Evolutionary conservation across 2,329 filamentous ascomycete species (phyloP).

Genomic region (Zymoseptoria ardabiliae): DNA sequence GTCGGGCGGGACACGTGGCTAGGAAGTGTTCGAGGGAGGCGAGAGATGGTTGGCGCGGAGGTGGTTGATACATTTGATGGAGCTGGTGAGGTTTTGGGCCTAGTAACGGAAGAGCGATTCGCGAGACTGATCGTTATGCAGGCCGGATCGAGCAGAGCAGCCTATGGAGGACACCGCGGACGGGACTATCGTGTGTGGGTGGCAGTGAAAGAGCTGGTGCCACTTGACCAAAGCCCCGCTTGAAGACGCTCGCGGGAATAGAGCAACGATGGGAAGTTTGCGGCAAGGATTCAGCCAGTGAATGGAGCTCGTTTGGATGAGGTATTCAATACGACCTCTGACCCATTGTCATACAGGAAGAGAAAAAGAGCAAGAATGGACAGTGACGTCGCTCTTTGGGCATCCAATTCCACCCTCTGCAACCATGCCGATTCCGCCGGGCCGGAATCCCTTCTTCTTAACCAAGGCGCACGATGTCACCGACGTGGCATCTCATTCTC

Average conservation of each 20-base stretch:
- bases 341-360: neutral
- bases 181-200: too few relatives aligned
- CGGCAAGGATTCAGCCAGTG: too few relatives aligned
- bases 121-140: neutral
- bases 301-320: too few relatives aligned
- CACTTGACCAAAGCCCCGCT: too few relatives aligned
- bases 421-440: neutral
- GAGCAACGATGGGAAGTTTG: too few relatives aligned
- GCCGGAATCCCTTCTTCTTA: neutral
- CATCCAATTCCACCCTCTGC: neutral
- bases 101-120: neutral
- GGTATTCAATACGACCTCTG: too few relatives aligned
- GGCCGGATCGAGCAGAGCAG: too few relatives aligned
- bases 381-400: too few relatives aligned
- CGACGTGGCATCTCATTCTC: neutral
- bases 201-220: too few relatives aligned
- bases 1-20: neutral
- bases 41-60: neutral
- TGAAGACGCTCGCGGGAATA: too few relatives aligned
- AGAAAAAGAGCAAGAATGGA: neutral
- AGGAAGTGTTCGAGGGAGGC: neutral
- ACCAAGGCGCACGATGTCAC: neutral
- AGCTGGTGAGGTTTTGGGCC: neutral
- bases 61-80: neutral
- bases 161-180: too few relatives aligned